Evolutionary conservation across 768 basidiomycete species (phyloP).

Genomic region (Tulasnella sp.): DNA sequence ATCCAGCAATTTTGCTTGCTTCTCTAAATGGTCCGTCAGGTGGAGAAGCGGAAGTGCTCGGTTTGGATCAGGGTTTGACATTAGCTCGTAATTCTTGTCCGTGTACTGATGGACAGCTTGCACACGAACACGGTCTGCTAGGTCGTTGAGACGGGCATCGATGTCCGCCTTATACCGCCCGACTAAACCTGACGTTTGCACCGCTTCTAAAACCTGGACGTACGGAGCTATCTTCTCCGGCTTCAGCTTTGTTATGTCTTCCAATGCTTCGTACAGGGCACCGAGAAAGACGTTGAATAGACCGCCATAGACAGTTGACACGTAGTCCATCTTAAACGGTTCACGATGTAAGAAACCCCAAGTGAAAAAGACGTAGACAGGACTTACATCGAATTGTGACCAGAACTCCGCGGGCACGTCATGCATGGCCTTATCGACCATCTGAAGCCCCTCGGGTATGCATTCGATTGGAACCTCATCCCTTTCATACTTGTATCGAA

Average conservation of each 20-base stretch:
- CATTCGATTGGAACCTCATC: constrained; percentile 94
- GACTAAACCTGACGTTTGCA: constrained; percentile 71
- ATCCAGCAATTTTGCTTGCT: constrained; percentile 76
- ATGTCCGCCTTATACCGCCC: constrained; percentile 75
- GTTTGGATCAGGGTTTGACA: constrained; percentile 67
- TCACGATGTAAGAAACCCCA: background rate
- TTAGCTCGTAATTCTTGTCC: constrained; percentile 63
- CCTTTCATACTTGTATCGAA: constrained; percentile 84
- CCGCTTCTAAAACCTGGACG: constrained; percentile 67
- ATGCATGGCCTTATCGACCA: constrained; percentile 67
- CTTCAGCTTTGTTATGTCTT: constrained; percentile 73
- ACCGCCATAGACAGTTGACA: constrained; percentile 66
- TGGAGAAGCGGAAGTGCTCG: constrained; percentile 77
- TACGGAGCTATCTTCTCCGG: constrained; percentile 67
- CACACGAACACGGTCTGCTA: constrained; percentile 65
- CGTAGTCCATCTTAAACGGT: constrained; percentile 60
- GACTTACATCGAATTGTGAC: constrained; percentile 79
- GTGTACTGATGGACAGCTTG: constrained; percentile 66
- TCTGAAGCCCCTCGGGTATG: constrained; percentile 83
- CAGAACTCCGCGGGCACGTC: constrained; percentile 76
- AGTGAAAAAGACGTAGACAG: constrained; percentile 14
- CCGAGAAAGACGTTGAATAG: constrained; percentile 89
- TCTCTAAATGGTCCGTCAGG: constrained; percentile 90
- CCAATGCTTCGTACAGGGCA: constrained; percentile 80
- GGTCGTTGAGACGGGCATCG: constrained; percentile 63